Evolutionary conservation across 805 yeast species (phyloP).

Genomic region (Kluyveromyces dobzhanskii): DNA sequence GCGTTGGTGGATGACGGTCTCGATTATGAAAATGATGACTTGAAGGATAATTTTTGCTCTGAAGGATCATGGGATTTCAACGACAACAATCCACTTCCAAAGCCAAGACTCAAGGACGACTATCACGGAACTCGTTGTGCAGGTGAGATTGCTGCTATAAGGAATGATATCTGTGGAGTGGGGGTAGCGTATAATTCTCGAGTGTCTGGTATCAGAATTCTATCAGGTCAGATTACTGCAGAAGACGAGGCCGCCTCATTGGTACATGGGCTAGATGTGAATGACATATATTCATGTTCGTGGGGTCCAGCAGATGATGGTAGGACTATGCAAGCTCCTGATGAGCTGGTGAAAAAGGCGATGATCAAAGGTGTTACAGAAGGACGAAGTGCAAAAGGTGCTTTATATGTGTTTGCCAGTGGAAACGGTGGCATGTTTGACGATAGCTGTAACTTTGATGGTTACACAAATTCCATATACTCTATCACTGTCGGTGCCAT

Average conservation of each 20-base stretch:
- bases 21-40: conserved; percentile 71
- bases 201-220: conserved; percentile 84
- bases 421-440: conserved; percentile 84
- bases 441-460: conserved; percentile 94
- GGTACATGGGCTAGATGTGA: conserved; percentile 68
- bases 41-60: conserved; percentile 55
- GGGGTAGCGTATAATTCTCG: conserved; percentile 89
- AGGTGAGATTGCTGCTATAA: conserved; percentile 86
- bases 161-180: conserved; percentile 83
- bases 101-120: conserved; percentile 73
- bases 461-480: conserved; percentile 91
- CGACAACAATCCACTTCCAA: conserved; percentile 63
- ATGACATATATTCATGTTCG: conserved; percentile 92
- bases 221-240: conserved; percentile 69
- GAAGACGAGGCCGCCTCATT: conserved; percentile 91
- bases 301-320: conserved; percentile 99
- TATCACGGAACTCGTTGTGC: conserved; percentile 97
- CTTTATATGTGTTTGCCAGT: conserved; percentile 88
- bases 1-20: conserved; percentile 94
- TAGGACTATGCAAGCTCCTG: conserved; percentile 75
- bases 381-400: conserved; percentile 76
- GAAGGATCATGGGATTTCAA: conserved; percentile 95
- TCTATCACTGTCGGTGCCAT: conserved; percentile 93
- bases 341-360: conserved; percentile 67
- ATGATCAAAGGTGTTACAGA: conserved; percentile 74